These are phyloP conservation scores for Bipolaris bicolor DNA, from an alignment of 2,329 filamentous ascomycete species.

Conservation along the genomic window DNA sequence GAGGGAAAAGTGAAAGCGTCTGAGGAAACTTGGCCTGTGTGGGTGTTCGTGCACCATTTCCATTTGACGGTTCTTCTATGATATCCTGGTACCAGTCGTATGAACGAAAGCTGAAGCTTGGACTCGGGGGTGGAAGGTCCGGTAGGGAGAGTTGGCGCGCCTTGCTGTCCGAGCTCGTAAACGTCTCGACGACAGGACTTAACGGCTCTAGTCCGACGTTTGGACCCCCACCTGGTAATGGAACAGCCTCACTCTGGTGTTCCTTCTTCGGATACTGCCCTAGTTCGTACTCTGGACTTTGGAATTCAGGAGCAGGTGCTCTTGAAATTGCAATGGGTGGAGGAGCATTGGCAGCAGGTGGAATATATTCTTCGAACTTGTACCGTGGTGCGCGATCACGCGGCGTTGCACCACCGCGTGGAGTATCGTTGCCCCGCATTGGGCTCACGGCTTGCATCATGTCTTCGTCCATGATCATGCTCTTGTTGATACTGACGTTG, in stretches of 20 bases:
- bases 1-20: constrained; percentile 14
- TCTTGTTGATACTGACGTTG: constrained; percentile 39
- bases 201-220: constrained; percentile 4
- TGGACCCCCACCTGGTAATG: constrained; percentile 13
- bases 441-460: constrained; percentile 27
- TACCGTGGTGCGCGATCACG: constrained; percentile 29
- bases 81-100: constrained; percentile 41
- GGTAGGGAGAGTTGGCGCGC: constrained; percentile 24
- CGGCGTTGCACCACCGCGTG: constrained; percentile 15
- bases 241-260: constrained; percentile 5
- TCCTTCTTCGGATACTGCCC: constrained; percentile 21
- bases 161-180: constrained; percentile 21
- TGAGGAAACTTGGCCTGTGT: constrained; percentile 18
- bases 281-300: constrained; percentile 28
- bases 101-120: constrained; percentile 32
- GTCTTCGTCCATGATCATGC: constrained; percentile 37
- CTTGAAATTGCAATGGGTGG: constrained; percentile 13
- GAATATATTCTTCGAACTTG: constrained; percentile 33
- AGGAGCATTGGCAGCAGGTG: constrained; percentile 18
- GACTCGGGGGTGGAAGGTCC: constrained; percentile 30
- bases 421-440: constrained; percentile 17
- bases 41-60: constrained; percentile 16
- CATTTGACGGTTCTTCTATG: constrained; percentile 25
- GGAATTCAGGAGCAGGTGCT: constrained; percentile 6
- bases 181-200: constrained; percentile 15